phyloP scores from a whole-genome alignment of 306 rosid species.

The Malus orientalis region DNA sequence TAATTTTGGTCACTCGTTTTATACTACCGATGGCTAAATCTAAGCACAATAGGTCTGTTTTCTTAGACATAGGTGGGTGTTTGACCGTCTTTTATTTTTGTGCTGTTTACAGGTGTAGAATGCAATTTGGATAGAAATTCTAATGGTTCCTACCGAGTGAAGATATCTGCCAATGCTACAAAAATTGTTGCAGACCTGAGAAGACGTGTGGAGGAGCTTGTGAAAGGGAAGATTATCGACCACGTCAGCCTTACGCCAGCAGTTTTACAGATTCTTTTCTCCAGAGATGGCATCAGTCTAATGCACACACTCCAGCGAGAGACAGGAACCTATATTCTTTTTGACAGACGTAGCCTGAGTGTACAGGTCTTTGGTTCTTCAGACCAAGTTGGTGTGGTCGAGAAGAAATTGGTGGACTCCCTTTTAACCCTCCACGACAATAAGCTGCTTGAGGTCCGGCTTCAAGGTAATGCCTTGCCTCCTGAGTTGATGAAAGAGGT shows the following conservation, averaged over 20 bases:
- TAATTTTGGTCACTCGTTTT: neutral
- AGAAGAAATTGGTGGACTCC: conserved; percentile 52
- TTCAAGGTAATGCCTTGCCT: conserved; percentile 59
- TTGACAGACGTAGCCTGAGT: conserved; percentile 52
- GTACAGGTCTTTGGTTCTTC: conserved; percentile 61
- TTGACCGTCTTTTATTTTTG: conserved; percentile 16
- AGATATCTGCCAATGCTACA: conserved; percentile 83
- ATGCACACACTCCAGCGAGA: conserved; percentile 48
- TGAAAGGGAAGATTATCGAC: conserved; percentile 58
- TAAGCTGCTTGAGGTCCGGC: conserved; percentile 62
- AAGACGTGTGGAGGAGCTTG: conserved; percentile 65
- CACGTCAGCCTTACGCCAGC: conserved; percentile 56
- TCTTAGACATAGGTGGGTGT: neutral
- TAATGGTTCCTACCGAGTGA: conserved; percentile 68
- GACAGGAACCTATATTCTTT: conserved; percentile 56
- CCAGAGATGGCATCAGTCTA: conserved; percentile 61
- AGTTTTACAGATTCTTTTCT: conserved; percentile 50
- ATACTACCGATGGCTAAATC: too few relatives aligned
- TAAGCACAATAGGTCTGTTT: neutral
- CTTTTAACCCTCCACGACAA: conserved; percentile 51
- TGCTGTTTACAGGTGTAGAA: conserved; percentile 53
- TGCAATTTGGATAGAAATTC: conserved; percentile 35
- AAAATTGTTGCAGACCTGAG: conserved; percentile 69
- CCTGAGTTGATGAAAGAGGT: conserved; percentile 79
- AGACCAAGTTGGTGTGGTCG: conserved; percentile 41